Evolutionary conservation across 2,329 filamentous ascomycete species (phyloP).

Genomic region (Fusarium sp.): DNA sequence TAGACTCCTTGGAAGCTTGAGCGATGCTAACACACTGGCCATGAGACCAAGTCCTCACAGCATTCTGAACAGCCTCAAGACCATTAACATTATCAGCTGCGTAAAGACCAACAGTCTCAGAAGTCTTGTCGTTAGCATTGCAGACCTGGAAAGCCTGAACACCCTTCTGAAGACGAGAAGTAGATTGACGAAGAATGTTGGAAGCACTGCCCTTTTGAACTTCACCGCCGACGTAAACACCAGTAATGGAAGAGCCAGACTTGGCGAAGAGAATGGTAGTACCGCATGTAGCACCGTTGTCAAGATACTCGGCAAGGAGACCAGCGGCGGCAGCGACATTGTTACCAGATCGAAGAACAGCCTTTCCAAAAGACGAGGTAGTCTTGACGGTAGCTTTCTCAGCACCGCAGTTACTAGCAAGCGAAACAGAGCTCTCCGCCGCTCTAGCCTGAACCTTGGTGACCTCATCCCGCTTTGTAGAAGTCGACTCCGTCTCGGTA

Average conservation of each 20-base stretch:
- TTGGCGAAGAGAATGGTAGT: constrained; percentile 40
- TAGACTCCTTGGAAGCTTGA: not conserved
- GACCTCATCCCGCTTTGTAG: not conserved
- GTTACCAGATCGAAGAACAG: constrained; percentile 17
- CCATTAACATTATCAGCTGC: constrained; percentile 24
- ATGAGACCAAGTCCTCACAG: constrained; percentile 34
- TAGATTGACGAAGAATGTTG: constrained; percentile 16
- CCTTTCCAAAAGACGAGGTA: constrained; percentile 2
- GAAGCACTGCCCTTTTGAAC: constrained; percentile 38
- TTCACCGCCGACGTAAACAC: constrained; percentile 37
- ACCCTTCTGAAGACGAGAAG: constrained; percentile 23
- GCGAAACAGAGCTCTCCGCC: constrained; percentile 14
- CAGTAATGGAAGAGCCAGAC: constrained; percentile 33
- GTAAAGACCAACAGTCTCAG: constrained; percentile 34
- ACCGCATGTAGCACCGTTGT: constrained; percentile 30
- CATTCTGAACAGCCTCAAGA: constrained; percentile 24
- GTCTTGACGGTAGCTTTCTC: constrained; percentile 28
- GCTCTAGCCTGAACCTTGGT: constrained; percentile 23
- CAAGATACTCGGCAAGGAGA: constrained; percentile 34
- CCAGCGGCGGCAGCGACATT: constrained; percentile 16
- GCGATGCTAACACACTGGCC: constrained; percentile 32
- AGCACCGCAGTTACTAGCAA: constrained; percentile 37
- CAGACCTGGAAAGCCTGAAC: constrained; percentile 35
- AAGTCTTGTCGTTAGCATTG: constrained; percentile 27
- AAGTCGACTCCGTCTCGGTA: not conserved